Base-by-base conservation (phyloP, 768 basidiomycete species). In the Suillus clintonianus region DNA sequence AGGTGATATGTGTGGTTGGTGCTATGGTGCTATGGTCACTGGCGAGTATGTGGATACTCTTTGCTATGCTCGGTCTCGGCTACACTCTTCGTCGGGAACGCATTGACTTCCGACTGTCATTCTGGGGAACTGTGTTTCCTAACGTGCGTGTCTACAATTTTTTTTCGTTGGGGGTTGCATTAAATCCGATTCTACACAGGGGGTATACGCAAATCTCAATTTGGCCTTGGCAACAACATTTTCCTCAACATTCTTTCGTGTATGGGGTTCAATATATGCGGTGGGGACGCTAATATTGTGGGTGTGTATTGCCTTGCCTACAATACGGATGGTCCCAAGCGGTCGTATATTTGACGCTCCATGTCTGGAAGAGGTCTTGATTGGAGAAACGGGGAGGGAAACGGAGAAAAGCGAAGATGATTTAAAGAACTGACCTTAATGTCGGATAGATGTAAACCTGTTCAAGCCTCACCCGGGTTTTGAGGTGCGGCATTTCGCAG, bases 111-210 rank as follows among this genome's bases (percentile, higher is more conserved):
- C 79, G 78, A 61, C 71, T 89, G 19, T 77, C 83, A 1, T 87
- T 84, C 68, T 91, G 90, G 90, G 87, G 86, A 9, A 72, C 88
- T 45, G 85, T 90, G 65, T 91, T 91, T 70, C 89, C 90, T 5
- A 90, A 89, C 65, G 90, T 86, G 65, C 43, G 85, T 74, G 39
- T 51, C 42, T 58, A 13, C 5, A 7, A 10, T 17, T 22, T 36
- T 57, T 22, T 36, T 57, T 7, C 37, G 55, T 43, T 47, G 30
- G 51, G 0, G 1, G 32, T 45, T 0, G 14, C 22, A 24, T 34
- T 37, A 37, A 27, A 41, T 32, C 4, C 50, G 22, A 39, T 66
- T 11, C 39, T 59, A 47, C 61, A 53, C 57, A 86, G 84, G 85
- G 85, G n/a, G 89, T 89, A 0, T 90, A 88, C 66, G 87, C 88